Percentiles rank a stretch among this genome's conserved stretches.
phyloP scores from a whole-genome alignment of 345 rosid species.

The Balakata baccata region DNA sequence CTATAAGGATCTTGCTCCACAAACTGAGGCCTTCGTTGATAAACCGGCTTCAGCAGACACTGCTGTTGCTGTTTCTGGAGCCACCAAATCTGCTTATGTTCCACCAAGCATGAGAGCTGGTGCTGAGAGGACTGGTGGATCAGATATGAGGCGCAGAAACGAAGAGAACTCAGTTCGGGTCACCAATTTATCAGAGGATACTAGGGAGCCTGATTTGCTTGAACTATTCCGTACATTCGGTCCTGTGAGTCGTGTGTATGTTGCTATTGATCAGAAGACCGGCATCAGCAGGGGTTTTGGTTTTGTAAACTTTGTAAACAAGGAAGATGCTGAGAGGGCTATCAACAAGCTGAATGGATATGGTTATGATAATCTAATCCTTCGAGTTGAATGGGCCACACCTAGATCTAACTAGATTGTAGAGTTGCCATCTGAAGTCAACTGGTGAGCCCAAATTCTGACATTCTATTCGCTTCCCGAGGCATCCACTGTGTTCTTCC shows the following conservation, averaged over 20 bases:
- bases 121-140: conserved; percentile 58
- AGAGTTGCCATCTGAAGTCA: too few relatives aligned
- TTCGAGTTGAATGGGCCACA: conserved; percentile 88
- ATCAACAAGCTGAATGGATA: conserved; percentile 85
- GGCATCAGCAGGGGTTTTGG: conserved; percentile 91
- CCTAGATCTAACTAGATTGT: conserved; percentile 62
- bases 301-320: conserved; percentile 77
- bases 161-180: conserved; percentile 90
- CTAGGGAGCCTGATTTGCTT: conserved; percentile 71
- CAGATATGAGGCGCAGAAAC: conserved; percentile 88
- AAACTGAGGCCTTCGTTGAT: conserved; percentile 48
- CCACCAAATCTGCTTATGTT: conserved; percentile 59
- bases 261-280: conserved; percentile 85
- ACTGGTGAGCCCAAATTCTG: too few relatives aligned
- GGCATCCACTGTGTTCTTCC: not conserved
- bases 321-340: conserved; percentile 85
- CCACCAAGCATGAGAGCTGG: conserved; percentile 78
- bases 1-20: conserved; percentile 77
- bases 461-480: not conserved
- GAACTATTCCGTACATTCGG: conserved; percentile 88
- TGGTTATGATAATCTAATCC: conserved; percentile 92
- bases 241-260: conserved; percentile 70
- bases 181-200: conserved; percentile 81
- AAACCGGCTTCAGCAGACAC: conserved; percentile 57
- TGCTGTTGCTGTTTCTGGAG: conserved; percentile 36